Evolutionary conservation across 2,329 filamentous ascomycete species (phyloP).

Genomic region (Exophiala spinifera): DNA sequence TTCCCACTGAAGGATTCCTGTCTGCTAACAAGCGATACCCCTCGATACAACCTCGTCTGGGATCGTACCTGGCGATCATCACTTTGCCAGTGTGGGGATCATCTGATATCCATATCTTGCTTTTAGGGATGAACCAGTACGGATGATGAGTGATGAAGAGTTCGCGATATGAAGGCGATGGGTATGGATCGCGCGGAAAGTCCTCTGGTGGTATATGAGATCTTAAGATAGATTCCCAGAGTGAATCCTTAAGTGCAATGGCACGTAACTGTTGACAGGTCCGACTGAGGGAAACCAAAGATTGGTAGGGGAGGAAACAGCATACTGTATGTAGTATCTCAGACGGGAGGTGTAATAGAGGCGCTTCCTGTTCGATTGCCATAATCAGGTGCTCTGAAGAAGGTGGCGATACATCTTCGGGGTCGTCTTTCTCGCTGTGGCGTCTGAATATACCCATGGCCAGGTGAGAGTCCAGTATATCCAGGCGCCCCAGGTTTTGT

Average conservation of each 20-base stretch:
- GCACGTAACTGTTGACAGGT: conserved; percentile 61
- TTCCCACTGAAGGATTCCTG: conserved; percentile 52
- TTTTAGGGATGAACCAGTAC: conserved; percentile 76
- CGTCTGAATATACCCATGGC: conserved; percentile 12
- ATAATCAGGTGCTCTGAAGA: conserved; percentile 1
- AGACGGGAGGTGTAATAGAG: conserved; percentile 54
- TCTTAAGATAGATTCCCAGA: conserved; percentile 72
- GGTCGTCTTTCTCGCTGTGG: background rate
- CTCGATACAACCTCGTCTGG: conserved; percentile 70
- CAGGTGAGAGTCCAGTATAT: no score
- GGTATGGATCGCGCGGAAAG: conserved; percentile 50
- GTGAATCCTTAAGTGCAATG: conserved; percentile 62
- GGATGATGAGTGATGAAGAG: conserved; percentile 73
- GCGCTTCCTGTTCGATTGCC: conserved; percentile 16
- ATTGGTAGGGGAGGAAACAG: conserved; percentile 59
- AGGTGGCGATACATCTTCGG: background rate
- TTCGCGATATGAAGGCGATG: conserved; percentile 63
- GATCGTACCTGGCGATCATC: conserved; percentile 73
- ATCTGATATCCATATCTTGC: conserved; percentile 86
- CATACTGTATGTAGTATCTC: conserved; percentile 76
- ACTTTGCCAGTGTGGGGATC: conserved; percentile 69
- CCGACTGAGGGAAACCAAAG: conserved; percentile 59
- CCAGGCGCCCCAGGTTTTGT: no score
- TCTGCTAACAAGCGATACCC: conserved; percentile 72
- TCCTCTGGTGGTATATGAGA: conserved; percentile 58